Conservation (phyloP, 1,139 yeast genomes). For the Martiniozyma asiatica region DNA sequence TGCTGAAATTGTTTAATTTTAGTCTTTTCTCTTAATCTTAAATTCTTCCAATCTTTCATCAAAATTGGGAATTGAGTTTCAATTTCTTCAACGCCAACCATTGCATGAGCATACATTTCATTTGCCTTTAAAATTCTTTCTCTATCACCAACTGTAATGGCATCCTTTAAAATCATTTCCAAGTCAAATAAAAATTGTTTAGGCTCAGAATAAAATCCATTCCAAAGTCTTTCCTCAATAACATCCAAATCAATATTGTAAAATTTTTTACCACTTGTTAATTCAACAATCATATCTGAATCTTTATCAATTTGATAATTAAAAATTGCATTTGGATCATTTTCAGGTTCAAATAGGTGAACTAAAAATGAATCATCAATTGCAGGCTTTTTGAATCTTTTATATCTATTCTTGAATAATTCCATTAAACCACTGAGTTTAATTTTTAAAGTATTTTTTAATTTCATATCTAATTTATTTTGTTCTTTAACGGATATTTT, state of each 20-base stretch:
- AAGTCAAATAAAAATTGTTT: constrained; percentile 79
- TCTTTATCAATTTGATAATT: constrained; percentile 45
- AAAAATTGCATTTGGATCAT: constrained; percentile 17
- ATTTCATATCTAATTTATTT: constrained; percentile 50
- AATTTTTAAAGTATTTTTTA: constrained; percentile 74
- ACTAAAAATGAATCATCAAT: constrained; percentile 64
- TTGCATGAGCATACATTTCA: constrained; percentile 94
- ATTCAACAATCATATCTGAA: constrained; percentile 63
- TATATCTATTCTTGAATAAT: constrained; percentile 71
- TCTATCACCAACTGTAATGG: constrained; percentile 64
- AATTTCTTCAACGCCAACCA: constrained; percentile 88
- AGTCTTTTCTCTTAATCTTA: constrained; percentile 55
- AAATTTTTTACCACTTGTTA: constrained; percentile 58
- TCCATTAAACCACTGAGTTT: constrained; percentile 86
- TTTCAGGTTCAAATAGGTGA: constrained; percentile 63
- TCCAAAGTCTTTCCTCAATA: constrained; percentile 92
- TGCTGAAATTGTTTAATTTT: constrained; percentile 36
- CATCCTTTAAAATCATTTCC: constrained; percentile 71
- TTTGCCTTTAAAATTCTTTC: constrained; percentile 82
- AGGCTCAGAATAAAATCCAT: constrained; percentile 90
- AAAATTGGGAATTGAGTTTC: constrained; percentile 53
- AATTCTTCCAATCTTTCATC: constrained; percentile 60
- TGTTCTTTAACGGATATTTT: constrained; percentile 25
- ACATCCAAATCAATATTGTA: constrained; percentile 89
- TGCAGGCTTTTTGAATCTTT: constrained; percentile 80